Base-by-base conservation (phyloP, 371 early-diverging fungal genomes). In the Zychaea mexicana region DNA sequence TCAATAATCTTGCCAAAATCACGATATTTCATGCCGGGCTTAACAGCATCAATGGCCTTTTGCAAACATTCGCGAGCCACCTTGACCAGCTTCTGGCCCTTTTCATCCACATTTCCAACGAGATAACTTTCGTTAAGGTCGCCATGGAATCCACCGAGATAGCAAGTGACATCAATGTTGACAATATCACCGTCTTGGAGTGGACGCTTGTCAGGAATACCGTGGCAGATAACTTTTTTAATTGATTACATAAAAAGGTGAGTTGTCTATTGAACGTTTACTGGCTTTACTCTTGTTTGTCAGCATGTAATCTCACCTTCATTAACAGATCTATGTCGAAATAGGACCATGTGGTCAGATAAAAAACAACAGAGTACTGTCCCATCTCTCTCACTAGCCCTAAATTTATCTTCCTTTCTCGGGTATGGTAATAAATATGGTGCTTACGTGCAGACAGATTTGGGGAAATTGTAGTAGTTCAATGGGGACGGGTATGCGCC, bases 1-100 rank as follows among this genome's bases (percentile, higher is more conserved):
- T 95, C 93, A 64, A 98, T 97, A 12, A 90, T 85, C 61, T 92
- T 90, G 32, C 98, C 98, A 60, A 98, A 77, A 64, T 97, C 96
- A 70, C 97, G 89, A 76, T 96, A 98, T 47, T 92, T 78, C 8
- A 85, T 79, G 38, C 98, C 98, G 3, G 99, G 99, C 71, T 93
- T 95, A 26, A 93, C 94, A 81, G 52, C 26, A 30, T 90, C 91
- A 68, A 98, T 96, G 6, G 96, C 96, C 73, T 89, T 86, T 45
- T 93, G 87, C 55, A 98, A 74, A 66, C 96, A 94, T 73, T 91
- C 89, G 36, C 88, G 72, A 2, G 97, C 88, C 2, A 78, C 85
- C n/a, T 89, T 78, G 10, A 98, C 90, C 60, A 98, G 82, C 21
- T 84, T 74, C 33, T 70, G 64, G 12, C 94, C 95, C 7, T 69